Conservation (phyloP, 257 asterid genomes). For the Paulownia fortunei region DNA sequence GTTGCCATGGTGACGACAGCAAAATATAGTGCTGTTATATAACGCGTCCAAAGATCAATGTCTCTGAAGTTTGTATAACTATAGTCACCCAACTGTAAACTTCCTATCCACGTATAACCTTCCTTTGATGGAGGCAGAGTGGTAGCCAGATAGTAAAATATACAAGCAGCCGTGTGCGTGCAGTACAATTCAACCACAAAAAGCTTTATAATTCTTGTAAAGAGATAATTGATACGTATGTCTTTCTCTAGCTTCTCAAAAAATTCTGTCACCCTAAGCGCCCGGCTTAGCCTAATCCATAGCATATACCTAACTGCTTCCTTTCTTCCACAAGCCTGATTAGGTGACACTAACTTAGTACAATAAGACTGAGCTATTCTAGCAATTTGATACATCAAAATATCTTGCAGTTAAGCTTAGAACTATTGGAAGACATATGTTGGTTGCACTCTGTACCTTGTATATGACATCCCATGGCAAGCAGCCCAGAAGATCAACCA, state of each 20-base stretch:
- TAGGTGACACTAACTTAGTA: not conserved
- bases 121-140: slow-evolving; percentile 74
- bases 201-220: slow-evolving; percentile 67
- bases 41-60: slow-evolving; percentile 80
- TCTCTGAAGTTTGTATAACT: slow-evolving; percentile 61
- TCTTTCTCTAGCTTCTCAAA: slow-evolving; percentile 72
- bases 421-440: not conserved
- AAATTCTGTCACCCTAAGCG: slow-evolving; percentile 57
- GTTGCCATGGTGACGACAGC: slow-evolving; percentile 84
- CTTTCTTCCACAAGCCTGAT: slow-evolving; percentile 58
- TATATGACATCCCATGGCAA: slow-evolving; percentile 80
- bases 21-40: slow-evolving; percentile 67
- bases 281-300: slow-evolving; percentile 81
- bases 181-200: slow-evolving; percentile 74
- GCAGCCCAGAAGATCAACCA: slow-evolving; percentile 71
- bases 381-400: not conserved
- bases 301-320: slow-evolving; percentile 66
- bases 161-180: slow-evolving; percentile 85
- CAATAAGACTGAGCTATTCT: not conserved
- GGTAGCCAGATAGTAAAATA: slow-evolving; percentile 77
- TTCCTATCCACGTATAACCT: slow-evolving; percentile 83
- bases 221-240: slow-evolving; percentile 68
- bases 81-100: slow-evolving; percentile 66
- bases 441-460: slow-evolving; percentile 43
- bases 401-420: not conserved